These are phyloP conservation scores for Globisporangium recalcitrans DNA, from an alignment of 352 stramenopile species.

Conservation along the genomic window DNA sequence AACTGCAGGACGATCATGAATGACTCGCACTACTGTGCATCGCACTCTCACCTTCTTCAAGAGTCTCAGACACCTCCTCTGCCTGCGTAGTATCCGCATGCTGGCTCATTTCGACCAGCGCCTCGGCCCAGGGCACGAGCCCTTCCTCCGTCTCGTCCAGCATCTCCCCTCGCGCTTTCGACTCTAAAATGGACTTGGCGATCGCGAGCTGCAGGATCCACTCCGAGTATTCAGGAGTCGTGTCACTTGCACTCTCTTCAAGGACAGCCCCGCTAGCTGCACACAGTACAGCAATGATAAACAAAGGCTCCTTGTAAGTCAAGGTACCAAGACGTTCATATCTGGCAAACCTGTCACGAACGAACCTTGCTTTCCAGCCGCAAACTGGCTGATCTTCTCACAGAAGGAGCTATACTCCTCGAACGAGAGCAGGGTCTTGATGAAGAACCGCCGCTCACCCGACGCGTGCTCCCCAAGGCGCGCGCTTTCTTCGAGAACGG, in stretches of 20 bases:
- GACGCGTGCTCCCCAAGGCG: slow-evolving; percentile 27
- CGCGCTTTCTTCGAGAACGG: slow-evolving; percentile 37
- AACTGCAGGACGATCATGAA: neutral
- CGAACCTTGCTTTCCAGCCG: slow-evolving; percentile 32
- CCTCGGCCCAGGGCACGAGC: slow-evolving; percentile 58
- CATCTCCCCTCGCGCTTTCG: slow-evolving; percentile 43
- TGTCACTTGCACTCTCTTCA: neutral
- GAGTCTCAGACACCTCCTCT: neutral
- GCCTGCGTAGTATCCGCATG: neutral
- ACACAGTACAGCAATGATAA: neutral
- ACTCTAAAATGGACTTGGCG: slow-evolving; percentile 62
- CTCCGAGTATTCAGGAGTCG: slow-evolving; percentile 29
- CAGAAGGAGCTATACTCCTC: slow-evolving; percentile 65
- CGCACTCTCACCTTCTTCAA: neutral
- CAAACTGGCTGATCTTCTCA: slow-evolving; percentile 49
- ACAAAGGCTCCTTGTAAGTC: too few relatives aligned
- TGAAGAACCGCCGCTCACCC: slow-evolving; percentile 50
- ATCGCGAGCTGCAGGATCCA: slow-evolving; percentile 68
- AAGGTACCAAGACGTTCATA: too few relatives aligned
- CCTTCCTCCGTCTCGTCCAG: slow-evolving; percentile 51
- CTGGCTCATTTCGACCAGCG: slow-evolving; percentile 49
- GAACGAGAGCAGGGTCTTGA: slow-evolving; percentile 71
- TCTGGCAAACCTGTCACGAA: too few relatives aligned
- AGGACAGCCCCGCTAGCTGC: slow-evolving; percentile 5
- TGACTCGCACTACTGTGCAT: neutral